Percentiles rank a stretch among this genome's conserved stretches.
These are phyloP conservation scores for Cerrena zonata DNA, from an alignment of 1,284 basidiomycete genomes.

Conservation along the genomic window DNA sequence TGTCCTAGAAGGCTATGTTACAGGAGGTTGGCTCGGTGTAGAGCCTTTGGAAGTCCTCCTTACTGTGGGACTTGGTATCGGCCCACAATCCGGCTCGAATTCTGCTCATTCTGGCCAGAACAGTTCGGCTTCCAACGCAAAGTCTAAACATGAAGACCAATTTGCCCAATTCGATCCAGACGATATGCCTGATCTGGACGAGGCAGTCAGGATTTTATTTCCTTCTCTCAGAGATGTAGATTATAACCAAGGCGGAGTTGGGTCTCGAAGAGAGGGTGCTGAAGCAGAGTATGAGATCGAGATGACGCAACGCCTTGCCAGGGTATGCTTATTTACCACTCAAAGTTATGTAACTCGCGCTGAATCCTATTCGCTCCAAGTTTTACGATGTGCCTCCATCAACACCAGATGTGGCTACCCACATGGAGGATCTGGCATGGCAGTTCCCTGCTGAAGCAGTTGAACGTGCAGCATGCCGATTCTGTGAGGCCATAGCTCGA, in stretches of 20 bases:
- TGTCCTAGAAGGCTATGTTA: constrained; percentile 75
- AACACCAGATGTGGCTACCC: constrained; percentile 68
- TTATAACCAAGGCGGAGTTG: constrained; percentile 18
- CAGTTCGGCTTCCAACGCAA: background rate
- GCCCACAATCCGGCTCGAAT: constrained; percentile 10
- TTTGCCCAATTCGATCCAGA: constrained; percentile 69
- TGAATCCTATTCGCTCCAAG: constrained; percentile 30
- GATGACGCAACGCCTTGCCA: constrained; percentile 62
- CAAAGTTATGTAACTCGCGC: background rate
- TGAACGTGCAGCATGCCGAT: constrained; percentile 68
- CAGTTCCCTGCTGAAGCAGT: constrained; percentile 76
- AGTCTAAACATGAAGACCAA: constrained; percentile 30
- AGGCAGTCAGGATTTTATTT: constrained; percentile 65
- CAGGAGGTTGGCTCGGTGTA: constrained; percentile 69
- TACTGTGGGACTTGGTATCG: constrained; percentile 61
- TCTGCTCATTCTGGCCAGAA: background rate
- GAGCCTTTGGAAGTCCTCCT: constrained; percentile 68
- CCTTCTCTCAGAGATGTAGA: constrained; percentile 43
- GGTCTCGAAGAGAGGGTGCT: constrained; percentile 32
- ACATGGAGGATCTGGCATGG: constrained; percentile 75
- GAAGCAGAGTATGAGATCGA: constrained; percentile 62
- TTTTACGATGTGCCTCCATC: constrained; percentile 67
- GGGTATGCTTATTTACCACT: constrained; percentile 41
- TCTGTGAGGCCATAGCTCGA: constrained; percentile 70
- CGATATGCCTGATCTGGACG: constrained; percentile 60